A percentile compares a stretch with the other conserved stretches of the same genome.
Evolutionary conservation across 2,329 filamentous ascomycete species (phyloP).

Genomic region (Rosellinia necatrix): DNA sequence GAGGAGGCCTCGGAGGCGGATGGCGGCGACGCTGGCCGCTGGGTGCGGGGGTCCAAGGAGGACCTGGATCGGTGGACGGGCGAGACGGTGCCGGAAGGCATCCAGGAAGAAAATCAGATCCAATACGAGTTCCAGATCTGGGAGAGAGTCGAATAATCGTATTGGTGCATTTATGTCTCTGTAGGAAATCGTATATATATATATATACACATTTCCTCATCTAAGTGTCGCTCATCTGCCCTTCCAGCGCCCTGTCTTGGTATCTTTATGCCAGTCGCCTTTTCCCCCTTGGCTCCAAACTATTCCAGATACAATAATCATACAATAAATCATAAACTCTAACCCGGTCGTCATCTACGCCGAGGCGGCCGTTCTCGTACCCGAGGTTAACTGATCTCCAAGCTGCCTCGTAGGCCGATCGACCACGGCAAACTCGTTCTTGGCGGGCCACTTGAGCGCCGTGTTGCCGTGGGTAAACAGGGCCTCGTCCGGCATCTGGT

Average conservation of each 20-base stretch:
- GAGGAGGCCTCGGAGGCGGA: slow-evolving; percentile 38
- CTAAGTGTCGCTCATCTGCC: slow-evolving; percentile 2
- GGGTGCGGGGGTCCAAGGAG: slow-evolving; percentile 57
- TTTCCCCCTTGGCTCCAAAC: neutral
- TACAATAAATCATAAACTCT: neutral
- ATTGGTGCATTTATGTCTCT: slow-evolving; percentile 12
- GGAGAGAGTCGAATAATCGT: slow-evolving; percentile 55
- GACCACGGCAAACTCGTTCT: slow-evolving; percentile 45
- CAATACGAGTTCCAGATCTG: slow-evolving; percentile 76
- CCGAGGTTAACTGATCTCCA: slow-evolving; percentile 36
- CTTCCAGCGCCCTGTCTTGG: neutral
- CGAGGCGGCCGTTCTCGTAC: neutral
- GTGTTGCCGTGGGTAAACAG: slow-evolving; percentile 40
- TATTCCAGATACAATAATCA: slow-evolving; percentile 8
- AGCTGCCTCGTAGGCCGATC: slow-evolving; percentile 50
- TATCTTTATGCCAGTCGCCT: neutral
- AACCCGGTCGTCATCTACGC: neutral
- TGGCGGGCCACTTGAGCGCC: slow-evolving; percentile 51
- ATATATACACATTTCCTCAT: slow-evolving; percentile 24
- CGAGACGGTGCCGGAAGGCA: slow-evolving; percentile 61
- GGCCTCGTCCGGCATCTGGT: slow-evolving; percentile 53
- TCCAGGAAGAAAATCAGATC: slow-evolving; percentile 66
- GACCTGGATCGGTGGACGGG: slow-evolving; percentile 68
- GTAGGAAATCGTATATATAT: slow-evolving; percentile 26
- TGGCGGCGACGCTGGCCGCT: slow-evolving; percentile 44